These are phyloP conservation scores for Xylaria arbuscula DNA, from an alignment of 2,329 filamentous ascomycete genomes.

Conservation along the genomic window DNA sequence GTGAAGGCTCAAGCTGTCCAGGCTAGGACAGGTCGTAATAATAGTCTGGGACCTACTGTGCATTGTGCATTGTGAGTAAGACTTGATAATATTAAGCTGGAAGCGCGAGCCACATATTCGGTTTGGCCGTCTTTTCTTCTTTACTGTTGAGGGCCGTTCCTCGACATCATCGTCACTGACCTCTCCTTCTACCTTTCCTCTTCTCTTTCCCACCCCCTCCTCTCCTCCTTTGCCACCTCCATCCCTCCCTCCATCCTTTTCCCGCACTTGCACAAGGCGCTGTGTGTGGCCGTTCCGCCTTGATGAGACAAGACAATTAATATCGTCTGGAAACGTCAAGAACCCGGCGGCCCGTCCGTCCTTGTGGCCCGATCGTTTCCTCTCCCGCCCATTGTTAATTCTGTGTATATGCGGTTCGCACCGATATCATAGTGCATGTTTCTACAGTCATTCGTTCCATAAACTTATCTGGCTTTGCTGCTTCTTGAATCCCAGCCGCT, in stretches of 20 bases:
- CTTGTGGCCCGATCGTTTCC: conserved; percentile 41
- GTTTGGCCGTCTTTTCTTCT: conserved; percentile 13
- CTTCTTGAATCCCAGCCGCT: conserved; percentile 21
- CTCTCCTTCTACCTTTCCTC: conserved; percentile 5
- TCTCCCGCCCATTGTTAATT: conserved; percentile 40
- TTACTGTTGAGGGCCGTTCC: conserved; percentile 13
- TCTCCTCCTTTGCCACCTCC: conserved; percentile 24
- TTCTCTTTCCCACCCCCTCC: conserved; percentile 30
- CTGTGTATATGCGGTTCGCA: conserved; percentile 38
- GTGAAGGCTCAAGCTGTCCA: conserved; percentile 15
- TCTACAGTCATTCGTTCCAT: conserved; percentile 21
- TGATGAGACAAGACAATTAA: conserved; percentile 38
- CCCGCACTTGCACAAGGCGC: conserved; percentile 39
- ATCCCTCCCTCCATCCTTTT: conserved; percentile 33
- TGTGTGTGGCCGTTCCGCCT: conserved; percentile 40
- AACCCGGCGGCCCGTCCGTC: conserved; percentile 40
- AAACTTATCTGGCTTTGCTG: conserved; percentile 5
- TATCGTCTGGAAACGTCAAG: conserved; percentile 40
- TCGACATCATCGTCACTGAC: conserved; percentile 29
- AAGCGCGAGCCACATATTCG: conserved; percentile 13
- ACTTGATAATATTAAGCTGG: conserved; percentile 17
- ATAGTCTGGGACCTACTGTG: conserved; percentile 2
- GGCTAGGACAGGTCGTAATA: neutral
- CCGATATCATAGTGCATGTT: conserved; percentile 21
- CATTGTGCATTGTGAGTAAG: conserved; percentile 7